Evolutionary conservation across 2,329 filamentous ascomycete genomes (phyloP).

Genomic region (Epichloe coenophiala): DNA sequence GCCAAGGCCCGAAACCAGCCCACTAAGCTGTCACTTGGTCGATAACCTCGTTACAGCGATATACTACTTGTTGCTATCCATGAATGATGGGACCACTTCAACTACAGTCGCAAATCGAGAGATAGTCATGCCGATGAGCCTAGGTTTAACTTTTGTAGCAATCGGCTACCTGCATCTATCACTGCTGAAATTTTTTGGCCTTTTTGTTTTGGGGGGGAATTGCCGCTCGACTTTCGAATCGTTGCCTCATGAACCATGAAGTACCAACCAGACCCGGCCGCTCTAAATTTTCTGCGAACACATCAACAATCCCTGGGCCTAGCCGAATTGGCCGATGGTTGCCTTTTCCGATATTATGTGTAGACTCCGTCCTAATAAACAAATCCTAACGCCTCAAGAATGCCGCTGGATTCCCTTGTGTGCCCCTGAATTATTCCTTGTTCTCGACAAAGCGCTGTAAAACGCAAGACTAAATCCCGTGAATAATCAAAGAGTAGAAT

Average conservation of each 20-base stretch:
- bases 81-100: not conserved
- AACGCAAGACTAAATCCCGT: too few relatives aligned
- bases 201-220: not conserved
- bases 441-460: slow-evolving; percentile 2
- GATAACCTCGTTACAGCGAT: slow-evolving; percentile 12
- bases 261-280: not conserved
- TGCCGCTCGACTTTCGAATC: not conserved
- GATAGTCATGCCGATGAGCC: not conserved
- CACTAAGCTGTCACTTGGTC: not conserved
- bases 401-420: slow-evolving; percentile 2
- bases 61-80: not conserved
- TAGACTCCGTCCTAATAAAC: slow-evolving; percentile 5
- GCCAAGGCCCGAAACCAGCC: not conserved
- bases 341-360: slow-evolving; percentile 4
- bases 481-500: not conserved
- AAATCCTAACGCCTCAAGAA: slow-evolving; percentile 6
- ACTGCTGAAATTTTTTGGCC: not conserved
- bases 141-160: not conserved
- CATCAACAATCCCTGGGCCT: not conserved
- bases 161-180: not conserved
- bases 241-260: not conserved
- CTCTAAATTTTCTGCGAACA: not conserved
- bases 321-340: not conserved
- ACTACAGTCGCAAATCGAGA: not conserved
- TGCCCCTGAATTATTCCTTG: not conserved